A percentile compares a stretch with the other conserved stretches of the same genome.
These are phyloP conservation scores for Purpureocillium takamizusanense DNA, from an alignment of 2,329 filamentous ascomycete species.

Conservation along the genomic window DNA sequence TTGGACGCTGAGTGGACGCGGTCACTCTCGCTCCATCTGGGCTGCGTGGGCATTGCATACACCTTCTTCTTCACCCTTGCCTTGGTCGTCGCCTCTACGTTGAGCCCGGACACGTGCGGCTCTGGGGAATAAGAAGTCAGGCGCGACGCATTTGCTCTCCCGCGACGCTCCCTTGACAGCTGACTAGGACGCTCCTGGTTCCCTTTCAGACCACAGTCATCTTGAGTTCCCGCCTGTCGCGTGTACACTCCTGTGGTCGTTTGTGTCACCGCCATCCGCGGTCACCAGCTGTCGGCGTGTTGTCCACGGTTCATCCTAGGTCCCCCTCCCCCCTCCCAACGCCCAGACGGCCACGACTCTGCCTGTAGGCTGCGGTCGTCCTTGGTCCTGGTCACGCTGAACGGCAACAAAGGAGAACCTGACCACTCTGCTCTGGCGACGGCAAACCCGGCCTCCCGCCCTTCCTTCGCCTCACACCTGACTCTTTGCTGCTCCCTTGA, in stretches of 20 bases:
- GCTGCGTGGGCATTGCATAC: not conserved
- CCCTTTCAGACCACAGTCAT: too few species aligned
- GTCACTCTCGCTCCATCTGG: too few species aligned
- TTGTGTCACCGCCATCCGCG: conserved; percentile 6
- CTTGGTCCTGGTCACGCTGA: not conserved
- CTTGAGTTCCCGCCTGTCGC: conserved; percentile 1
- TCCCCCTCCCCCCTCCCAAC: not conserved
- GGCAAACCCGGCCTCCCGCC: too few species aligned
- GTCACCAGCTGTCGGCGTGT: not conserved
- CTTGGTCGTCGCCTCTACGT: too few species aligned
- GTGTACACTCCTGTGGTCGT: conserved; percentile 5
- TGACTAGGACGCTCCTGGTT: too few species aligned
- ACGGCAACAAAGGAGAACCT: too few species aligned
- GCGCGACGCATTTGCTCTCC: not conserved
- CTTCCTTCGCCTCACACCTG: not conserved
- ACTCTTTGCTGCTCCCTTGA: conserved; percentile 7
- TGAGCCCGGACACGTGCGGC: not conserved
- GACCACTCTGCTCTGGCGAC: too few species aligned
- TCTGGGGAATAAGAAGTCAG: conserved; percentile 1
- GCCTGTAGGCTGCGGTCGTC: too few species aligned
- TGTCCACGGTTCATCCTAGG: not conserved
- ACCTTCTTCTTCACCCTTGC: too few species aligned
- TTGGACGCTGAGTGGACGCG: too few species aligned
- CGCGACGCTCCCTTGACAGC: too few species aligned
- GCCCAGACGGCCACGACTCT: too few species aligned